A percentile compares a stretch with the other conserved stretches of the same genome.
Evolutionary conservation across 2,329 filamentous ascomycete genomes (phyloP).

Genomic region (Aspergillus thermomutatus): DNA sequence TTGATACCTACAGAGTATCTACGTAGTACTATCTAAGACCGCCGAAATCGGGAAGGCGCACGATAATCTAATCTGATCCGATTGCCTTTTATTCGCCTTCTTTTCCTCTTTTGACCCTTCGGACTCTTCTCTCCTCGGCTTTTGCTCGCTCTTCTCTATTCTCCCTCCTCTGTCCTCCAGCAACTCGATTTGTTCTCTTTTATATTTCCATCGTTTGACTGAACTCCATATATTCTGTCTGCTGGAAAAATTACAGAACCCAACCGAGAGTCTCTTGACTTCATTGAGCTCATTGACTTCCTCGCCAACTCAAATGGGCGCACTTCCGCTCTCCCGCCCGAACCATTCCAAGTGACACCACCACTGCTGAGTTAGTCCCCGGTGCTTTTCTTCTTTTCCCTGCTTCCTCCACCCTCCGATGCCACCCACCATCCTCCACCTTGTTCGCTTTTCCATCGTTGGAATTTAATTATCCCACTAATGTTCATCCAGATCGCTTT

Average conservation of each 20-base stretch:
- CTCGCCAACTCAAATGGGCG: conserved; percentile 17
- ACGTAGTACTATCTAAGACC: not conserved
- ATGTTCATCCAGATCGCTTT: conserved; percentile 19
- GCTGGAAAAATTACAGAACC: too few species aligned
- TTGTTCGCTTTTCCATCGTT: not conserved
- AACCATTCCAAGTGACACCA: conserved; percentile 21
- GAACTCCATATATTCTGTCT: not conserved
- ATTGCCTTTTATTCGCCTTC: conserved; percentile 15
- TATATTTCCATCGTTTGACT: not conserved
- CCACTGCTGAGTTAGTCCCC: conserved; percentile 22
- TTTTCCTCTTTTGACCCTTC: conserved; percentile 2
- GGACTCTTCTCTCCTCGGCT: conserved; percentile 4
- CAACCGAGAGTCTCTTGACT: conserved; percentile 6
- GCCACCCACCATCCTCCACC: not conserved
- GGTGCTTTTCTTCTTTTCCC: conserved; percentile 20
- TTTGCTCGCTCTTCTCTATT: not conserved
- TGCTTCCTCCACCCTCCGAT: conserved; percentile 12
- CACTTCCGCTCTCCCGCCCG: conserved; percentile 37
- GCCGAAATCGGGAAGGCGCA: conserved; percentile 24
- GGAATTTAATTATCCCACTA: conserved; percentile 9
- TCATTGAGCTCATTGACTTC: conserved; percentile 8
- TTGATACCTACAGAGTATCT: too few species aligned
- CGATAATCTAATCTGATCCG: conserved; percentile 35
- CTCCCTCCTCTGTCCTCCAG: not conserved
- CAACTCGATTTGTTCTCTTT: not conserved